These are phyloP conservation scores for Penicillium sp. DNA, from an alignment of 2,329 filamentous ascomycete genomes.

Conservation along the genomic window DNA sequence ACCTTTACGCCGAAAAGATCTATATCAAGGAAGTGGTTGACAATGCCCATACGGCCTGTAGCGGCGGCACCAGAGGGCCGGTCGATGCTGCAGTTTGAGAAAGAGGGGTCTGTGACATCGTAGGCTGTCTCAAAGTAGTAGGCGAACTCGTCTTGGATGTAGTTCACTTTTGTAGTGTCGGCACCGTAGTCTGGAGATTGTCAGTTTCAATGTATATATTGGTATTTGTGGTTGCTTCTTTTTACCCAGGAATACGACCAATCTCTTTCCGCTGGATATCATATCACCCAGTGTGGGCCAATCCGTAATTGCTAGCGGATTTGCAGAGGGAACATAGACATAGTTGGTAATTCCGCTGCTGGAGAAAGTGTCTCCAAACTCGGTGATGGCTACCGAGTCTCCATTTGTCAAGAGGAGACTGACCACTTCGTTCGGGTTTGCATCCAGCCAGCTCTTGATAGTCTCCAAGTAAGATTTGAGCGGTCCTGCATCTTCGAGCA, in stretches of 20 bases:
- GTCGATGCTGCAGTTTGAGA: slow-evolving; percentile 45
- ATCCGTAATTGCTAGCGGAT: slow-evolving; percentile 33
- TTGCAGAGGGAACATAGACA: slow-evolving; percentile 38
- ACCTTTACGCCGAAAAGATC: slow-evolving; percentile 43
- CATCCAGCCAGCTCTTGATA: slow-evolving; percentile 60
- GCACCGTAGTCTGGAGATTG: slow-evolving; percentile 40
- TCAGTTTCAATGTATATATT: background rate
- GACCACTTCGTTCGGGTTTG: slow-evolving; percentile 60
- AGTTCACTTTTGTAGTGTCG: slow-evolving; percentile 38
- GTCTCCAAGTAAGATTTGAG: slow-evolving; percentile 56
- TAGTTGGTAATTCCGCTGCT: slow-evolving; percentile 34
- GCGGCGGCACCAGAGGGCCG: slow-evolving; percentile 40
- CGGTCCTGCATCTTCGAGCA: slow-evolving; percentile 57
- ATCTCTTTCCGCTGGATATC: slow-evolving; percentile 41
- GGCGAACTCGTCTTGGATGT: slow-evolving; percentile 44
- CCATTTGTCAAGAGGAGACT: slow-evolving; percentile 63
- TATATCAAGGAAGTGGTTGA: slow-evolving; percentile 50
- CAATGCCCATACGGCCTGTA: slow-evolving; percentile 46
- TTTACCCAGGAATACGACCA: slow-evolving; percentile 46
- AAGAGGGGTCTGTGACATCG: slow-evolving; percentile 41
- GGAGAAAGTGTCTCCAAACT: slow-evolving; percentile 36
- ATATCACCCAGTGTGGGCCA: slow-evolving; percentile 47
- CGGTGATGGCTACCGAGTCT: slow-evolving; percentile 42
- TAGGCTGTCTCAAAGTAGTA: slow-evolving; percentile 51
- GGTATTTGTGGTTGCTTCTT: background rate